Conservation (phyloP, 2,329 filamentous ascomycete genomes). For the Dactylellina parvicollis region DNA sequence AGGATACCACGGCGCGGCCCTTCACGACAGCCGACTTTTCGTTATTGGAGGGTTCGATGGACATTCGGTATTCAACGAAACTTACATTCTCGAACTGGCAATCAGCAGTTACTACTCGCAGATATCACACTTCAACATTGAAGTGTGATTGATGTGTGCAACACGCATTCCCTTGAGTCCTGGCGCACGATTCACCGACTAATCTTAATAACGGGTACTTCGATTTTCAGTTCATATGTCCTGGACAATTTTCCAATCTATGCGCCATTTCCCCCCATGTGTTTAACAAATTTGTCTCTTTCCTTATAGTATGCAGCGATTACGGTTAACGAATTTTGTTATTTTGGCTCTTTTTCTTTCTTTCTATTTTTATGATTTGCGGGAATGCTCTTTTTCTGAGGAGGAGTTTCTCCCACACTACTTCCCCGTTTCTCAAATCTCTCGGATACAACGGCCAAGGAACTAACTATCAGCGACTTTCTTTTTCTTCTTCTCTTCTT, state of each 20-base stretch:
- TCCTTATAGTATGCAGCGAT: slow-evolving; percentile 46
- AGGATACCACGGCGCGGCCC: slow-evolving; percentile 73
- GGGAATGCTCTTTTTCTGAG: too few relatives aligned
- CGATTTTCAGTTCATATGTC: slow-evolving; percentile 36
- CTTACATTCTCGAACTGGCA: slow-evolving; percentile 73
- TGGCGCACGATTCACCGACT: not conserved
- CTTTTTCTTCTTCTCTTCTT: not conserved
- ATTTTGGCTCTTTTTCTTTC: not conserved
- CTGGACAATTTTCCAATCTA: slow-evolving; percentile 15
- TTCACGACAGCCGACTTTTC: slow-evolving; percentile 73
- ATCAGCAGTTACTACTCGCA: slow-evolving; percentile 78
- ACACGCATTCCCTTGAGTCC: not conserved
- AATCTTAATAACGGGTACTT: slow-evolving; percentile 33
- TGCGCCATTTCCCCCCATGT: slow-evolving; percentile 34
- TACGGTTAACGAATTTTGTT: slow-evolving; percentile 43
- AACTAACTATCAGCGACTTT: not conserved
- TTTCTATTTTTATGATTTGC: slow-evolving; percentile 5
- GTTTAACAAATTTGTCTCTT: slow-evolving; percentile 30
- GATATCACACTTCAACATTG: slow-evolving; percentile 77
- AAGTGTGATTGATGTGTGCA: slow-evolving; percentile 64
- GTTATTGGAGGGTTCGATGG: slow-evolving; percentile 75
- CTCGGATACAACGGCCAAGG: not conserved
- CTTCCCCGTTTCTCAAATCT: not conserved
- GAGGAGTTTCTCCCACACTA: not conserved
- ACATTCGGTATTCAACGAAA: slow-evolving; percentile 73